Evolutionary conservation across 1,284 basidiomycete genomes (phyloP).

Genomic region (Malassezia slooffiae): DNA sequence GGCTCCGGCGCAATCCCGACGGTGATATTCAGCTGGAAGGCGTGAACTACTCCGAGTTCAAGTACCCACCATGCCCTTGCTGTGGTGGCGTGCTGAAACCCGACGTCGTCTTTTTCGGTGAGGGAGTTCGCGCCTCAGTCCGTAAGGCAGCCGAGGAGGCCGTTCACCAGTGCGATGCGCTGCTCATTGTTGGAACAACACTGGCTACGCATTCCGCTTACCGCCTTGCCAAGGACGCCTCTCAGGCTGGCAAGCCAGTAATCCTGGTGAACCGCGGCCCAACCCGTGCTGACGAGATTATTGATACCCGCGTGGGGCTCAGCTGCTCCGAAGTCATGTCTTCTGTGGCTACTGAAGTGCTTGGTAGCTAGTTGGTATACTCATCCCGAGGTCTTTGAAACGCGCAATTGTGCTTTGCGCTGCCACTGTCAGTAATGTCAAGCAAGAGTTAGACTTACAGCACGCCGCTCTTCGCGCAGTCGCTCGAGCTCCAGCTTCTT

Average conservation of each 20-base stretch:
- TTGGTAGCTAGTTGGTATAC: neutral
- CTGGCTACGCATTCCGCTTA: constrained; percentile 45
- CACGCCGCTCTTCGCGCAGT: constrained; percentile 10
- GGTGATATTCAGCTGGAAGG: constrained; percentile 41
- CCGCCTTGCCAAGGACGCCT: constrained; percentile 35
- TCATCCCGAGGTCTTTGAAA: neutral
- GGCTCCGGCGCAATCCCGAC: constrained; percentile 34
- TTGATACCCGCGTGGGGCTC: constrained; percentile 33
- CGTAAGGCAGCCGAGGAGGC: constrained; percentile 22
- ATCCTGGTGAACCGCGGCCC: constrained; percentile 43
- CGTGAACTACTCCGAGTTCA: constrained; percentile 40
- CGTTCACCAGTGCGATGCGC: constrained; percentile 22
- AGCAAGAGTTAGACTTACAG: constrained; percentile 12
- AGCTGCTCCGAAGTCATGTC: constrained; percentile 30
- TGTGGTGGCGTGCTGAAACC: constrained; percentile 46
- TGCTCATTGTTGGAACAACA: constrained; percentile 39
- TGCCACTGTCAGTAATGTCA: constrained; percentile 1
- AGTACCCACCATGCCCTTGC: constrained; percentile 37
- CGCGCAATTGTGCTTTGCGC: constrained; percentile 3
- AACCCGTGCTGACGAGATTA: constrained; percentile 34
- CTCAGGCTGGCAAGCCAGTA: constrained; percentile 24
- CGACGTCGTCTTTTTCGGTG: constrained; percentile 43
- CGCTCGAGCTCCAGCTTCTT: constrained; percentile 12
- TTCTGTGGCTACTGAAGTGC: neutral
- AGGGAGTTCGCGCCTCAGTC: constrained; percentile 32